Percentiles rank a stretch among this genome's conserved stretches.
Conservation (phyloP, 1,284 basidiomycete genomes). For the Moniliella sp. region DNA sequence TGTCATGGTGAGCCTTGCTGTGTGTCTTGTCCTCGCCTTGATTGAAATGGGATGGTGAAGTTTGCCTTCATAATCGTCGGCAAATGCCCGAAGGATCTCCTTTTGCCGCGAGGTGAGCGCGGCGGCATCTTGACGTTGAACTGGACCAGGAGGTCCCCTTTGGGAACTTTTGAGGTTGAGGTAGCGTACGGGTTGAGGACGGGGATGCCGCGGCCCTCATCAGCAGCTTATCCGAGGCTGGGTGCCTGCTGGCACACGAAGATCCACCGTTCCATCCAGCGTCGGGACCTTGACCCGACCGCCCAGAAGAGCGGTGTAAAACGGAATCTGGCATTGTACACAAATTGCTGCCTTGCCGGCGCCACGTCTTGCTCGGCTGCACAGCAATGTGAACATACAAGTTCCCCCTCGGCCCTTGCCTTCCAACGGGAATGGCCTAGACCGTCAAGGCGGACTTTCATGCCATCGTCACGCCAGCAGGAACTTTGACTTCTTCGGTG, state of each 20-base stretch:
- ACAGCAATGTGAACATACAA: constrained; percentile 72
- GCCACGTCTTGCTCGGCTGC: constrained; percentile 59
- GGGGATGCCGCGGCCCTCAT: constrained; percentile 69
- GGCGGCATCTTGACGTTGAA: constrained; percentile 74
- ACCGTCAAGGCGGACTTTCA: constrained; percentile 64
- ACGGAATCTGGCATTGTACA: constrained; percentile 72
- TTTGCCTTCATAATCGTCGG: too few relatives aligned
- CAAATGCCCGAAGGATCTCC: constrained; percentile 63
- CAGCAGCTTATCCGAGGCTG: constrained; percentile 95
- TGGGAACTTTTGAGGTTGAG: constrained; percentile 17
- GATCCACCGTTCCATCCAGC: constrained; percentile 81
- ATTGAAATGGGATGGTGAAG: too few relatives aligned
- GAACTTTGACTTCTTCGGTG: constrained; percentile 57
- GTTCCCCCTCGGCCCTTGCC: constrained; percentile 50
- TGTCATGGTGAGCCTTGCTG: too few relatives aligned
- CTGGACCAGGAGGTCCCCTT: constrained; percentile 73
- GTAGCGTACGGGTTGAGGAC: too few relatives aligned
- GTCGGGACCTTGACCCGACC: constrained; percentile 87
- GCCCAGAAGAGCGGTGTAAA: constrained; percentile 74
- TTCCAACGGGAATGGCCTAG: constrained; percentile 63
- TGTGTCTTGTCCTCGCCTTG: too few relatives aligned
- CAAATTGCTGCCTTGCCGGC: constrained; percentile 72
- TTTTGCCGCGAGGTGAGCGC: constrained; percentile 45
- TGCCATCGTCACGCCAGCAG: constrained; percentile 73
- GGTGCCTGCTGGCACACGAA: constrained; percentile 74